Evolutionary conservation across 257 asterid species (phyloP).

Genomic region (Cordia subcordata): DNA sequence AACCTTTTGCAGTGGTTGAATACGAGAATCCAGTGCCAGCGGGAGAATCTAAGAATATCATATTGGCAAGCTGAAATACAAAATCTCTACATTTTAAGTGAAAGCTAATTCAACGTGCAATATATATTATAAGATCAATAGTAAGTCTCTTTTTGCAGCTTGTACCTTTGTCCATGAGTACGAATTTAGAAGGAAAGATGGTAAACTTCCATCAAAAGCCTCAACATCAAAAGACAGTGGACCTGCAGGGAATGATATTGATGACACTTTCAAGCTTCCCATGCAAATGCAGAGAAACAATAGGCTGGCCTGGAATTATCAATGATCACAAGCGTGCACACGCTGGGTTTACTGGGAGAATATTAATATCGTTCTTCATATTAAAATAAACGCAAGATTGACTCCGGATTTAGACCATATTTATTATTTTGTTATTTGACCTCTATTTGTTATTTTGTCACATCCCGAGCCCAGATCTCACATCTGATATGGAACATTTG

Average conservation of each 20-base stretch:
- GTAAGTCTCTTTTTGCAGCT: slow-evolving; percentile 14
- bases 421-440: no score
- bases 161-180: slow-evolving; percentile 41
- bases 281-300: no score
- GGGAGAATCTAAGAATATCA: slow-evolving; percentile 23
- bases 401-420: no score
- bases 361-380: no score
- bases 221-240: slow-evolving; percentile 21
- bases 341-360: no score
- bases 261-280: slow-evolving; percentile 15
- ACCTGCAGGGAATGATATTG: slow-evolving; percentile 19
- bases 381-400: no score
- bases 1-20: slow-evolving; percentile 16
- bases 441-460: no score
- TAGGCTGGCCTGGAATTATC: no score
- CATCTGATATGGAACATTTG: no score
- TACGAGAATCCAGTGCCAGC: slow-evolving; percentile 30
- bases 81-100: neutral
- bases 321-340: neutral
- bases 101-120: neutral
- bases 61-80: slow-evolving; percentile 18
- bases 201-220: slow-evolving; percentile 17
- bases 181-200: slow-evolving; percentile 23
- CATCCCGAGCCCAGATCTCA: no score
- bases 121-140: neutral